Conservation (phyloP, 2,329 filamentous ascomycete species). For the Diplodia scrobiculata region DNA sequence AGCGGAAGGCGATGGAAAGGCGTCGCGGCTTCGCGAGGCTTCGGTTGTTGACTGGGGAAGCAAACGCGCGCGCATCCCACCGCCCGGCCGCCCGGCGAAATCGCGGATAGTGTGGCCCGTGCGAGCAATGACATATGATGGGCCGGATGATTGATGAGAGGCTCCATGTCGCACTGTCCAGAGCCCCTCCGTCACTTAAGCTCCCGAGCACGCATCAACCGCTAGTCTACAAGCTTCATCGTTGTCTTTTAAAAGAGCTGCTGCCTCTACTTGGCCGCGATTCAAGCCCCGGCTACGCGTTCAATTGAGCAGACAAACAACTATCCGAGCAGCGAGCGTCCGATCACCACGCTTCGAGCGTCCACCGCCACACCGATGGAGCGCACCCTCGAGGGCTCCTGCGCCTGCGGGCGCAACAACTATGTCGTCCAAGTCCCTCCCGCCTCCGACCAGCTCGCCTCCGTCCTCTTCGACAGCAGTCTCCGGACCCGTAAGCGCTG, state of each 20-base stretch:
- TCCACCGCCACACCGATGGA: conserved; percentile 31
- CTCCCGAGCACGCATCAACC: not conserved
- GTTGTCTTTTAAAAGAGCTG: not conserved
- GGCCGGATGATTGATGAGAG: not conserved
- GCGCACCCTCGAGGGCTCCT: conserved; percentile 69
- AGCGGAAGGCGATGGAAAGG: conserved; percentile 22
- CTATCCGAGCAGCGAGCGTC: not conserved
- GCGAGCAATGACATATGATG: conserved; percentile 22
- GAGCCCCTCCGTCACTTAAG: conserved; percentile 8
- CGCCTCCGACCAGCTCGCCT: conserved; percentile 58
- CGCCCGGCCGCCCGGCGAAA: not conserved
- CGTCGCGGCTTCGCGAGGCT: not conserved
- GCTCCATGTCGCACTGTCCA: not conserved
- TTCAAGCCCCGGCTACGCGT: not conserved
- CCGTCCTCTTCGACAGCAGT: conserved; percentile 74
- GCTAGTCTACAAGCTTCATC: not conserved
- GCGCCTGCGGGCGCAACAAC: conserved; percentile 81
- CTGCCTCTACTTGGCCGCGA: not conserved
- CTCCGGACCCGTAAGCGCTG: conserved; percentile 67
- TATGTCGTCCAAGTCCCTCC: conserved; percentile 74
- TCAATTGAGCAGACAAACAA: conserved; percentile 7
- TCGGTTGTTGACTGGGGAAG: not conserved
- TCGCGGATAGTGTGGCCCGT: not conserved
- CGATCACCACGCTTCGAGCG: not conserved
- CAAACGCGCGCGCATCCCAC: not conserved